phyloP scores from a whole-genome alignment of 768 basidiomycete genomes.

The Neoboletus subvelutipes region DNA sequence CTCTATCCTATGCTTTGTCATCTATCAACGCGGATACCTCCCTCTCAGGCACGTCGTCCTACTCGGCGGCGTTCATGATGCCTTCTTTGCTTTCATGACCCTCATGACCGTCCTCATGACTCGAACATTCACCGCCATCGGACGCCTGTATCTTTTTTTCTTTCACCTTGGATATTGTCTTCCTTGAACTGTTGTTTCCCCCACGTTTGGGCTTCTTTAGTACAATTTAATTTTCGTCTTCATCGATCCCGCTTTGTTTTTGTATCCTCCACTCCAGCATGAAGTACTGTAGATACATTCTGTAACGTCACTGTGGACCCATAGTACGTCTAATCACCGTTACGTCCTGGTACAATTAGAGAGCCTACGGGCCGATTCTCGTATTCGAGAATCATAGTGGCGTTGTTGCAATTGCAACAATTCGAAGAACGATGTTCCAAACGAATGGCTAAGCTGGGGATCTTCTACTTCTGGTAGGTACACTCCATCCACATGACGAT shows the following conservation, averaged over 20 bases:
- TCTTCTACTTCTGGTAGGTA: conserved; percentile 88
- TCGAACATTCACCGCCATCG: conserved; percentile 22
- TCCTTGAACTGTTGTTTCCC: conserved; percentile 23
- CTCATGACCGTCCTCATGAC: conserved; percentile 24
- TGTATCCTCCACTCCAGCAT: conserved; percentile 22
- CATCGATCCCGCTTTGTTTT: conserved; percentile 17
- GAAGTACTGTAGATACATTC: conserved; percentile 34
- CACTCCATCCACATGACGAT: conserved; percentile 78
- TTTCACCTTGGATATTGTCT: conserved; percentile 31
- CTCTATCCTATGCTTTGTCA: conserved; percentile 44
- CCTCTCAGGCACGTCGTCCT: conserved; percentile 24
- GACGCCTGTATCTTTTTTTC: conserved; percentile 22
- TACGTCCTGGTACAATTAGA: conserved; percentile 43
- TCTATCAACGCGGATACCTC: conserved; percentile 34
- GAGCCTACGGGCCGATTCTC: conserved; percentile 62
- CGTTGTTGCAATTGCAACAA: conserved; percentile 57
- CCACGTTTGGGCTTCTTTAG: conserved; percentile 7
- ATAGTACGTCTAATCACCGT: conserved; percentile 29
- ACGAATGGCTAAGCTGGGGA: conserved; percentile 78
- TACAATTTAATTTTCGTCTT: conserved; percentile 20
- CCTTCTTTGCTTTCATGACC: conserved; percentile 35
- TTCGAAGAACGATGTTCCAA: conserved; percentile 88
- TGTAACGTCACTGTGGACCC: conserved; percentile 28
- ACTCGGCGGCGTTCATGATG: conserved; percentile 32
- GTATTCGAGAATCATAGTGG: conserved; percentile 68